Evolutionary conservation across 352 stramenopile genomes (phyloP), one percentile per base, ranked within the genome.

Genomic region (Phytophthora foliorum): DNA sequence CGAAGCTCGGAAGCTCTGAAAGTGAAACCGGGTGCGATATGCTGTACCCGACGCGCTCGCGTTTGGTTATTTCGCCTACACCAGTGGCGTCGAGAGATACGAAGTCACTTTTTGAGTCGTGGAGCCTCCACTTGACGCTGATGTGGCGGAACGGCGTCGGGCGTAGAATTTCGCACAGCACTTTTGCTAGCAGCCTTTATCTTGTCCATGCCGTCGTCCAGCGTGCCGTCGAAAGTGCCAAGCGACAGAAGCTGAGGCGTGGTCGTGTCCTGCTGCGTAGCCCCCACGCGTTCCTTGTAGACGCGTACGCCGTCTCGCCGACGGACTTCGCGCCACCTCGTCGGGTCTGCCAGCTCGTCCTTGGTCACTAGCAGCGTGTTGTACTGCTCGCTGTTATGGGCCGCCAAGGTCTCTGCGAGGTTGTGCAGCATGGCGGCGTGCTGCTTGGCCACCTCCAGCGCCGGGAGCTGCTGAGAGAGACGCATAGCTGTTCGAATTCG

Each of bases 151-250:
- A 77, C 27, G 72, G 63, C 3, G 72, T 77, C 13, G 72, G 58
- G 19, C 45, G 41, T 19, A 69, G 53, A 19, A 77, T 57, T 34
- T 68, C 45, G 31, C 50, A 51, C 19, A 75, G 58, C 56, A 80
- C 39, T 39, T 63, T 71, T 63, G 29, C 51, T 68, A 14, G 46
- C 57, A 10, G 80, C 81, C 52, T 86, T 85, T 49, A 90, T 74
- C 29, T 77, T 70, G 57, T 87, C 90, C 78, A 93, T 87, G 57
- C 86, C 57, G 58, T 91, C 83, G 29, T 93, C 79, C 25, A 93
- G 62, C n/a, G 56, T 73, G 10, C 82, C 81, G 4, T 76, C 61
- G 19, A 91, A 50, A 7, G 81, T 80, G 13, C 84, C 84, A 11
- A 87, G 57, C 36, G 87, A 67, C n/a, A 88, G 58, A 42, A 92